Evolutionary conservation across 352 stramenopile species (phyloP).

Genomic region (Phytophthora fragariaefolia): DNA sequence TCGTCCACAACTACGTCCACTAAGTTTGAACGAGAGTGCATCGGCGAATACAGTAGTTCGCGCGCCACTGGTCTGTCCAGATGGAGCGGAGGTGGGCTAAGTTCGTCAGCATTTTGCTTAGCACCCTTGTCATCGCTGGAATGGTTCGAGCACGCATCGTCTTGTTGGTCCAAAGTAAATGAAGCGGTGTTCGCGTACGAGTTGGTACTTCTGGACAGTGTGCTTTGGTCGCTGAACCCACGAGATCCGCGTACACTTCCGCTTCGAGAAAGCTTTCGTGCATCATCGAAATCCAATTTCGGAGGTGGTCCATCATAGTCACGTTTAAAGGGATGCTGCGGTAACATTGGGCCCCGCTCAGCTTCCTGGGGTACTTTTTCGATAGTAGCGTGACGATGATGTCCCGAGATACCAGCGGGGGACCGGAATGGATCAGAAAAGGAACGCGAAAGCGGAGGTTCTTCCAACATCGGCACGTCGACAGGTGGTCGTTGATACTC

Average conservation of each 20-base stretch:
- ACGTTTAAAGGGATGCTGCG: slow-evolving; percentile 49
- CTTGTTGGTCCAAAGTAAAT: slow-evolving; percentile 36
- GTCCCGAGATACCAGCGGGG: slow-evolving; percentile 44
- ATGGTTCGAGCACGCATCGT: slow-evolving; percentile 30
- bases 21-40: slow-evolving; percentile 41
- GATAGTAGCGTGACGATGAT: slow-evolving; percentile 37
- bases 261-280: slow-evolving; percentile 32
- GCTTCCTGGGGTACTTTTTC: slow-evolving; percentile 36
- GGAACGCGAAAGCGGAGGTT: slow-evolving; percentile 54
- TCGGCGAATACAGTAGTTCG: slow-evolving; percentile 40
- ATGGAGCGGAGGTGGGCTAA: slow-evolving; percentile 18
- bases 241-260: slow-evolving; percentile 38
- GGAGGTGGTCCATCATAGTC: slow-evolving; percentile 36
- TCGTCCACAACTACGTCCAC: slow-evolving; percentile 40
- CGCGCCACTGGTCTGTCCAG: slow-evolving; percentile 28
- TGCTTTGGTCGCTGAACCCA: slow-evolving; percentile 42
- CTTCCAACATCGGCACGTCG: slow-evolving; percentile 33
- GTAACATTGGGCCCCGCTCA: slow-evolving; percentile 60
- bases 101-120: slow-evolving; percentile 18
- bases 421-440: slow-evolving; percentile 73
- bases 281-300: slow-evolving; percentile 29
- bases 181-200: slow-evolving; percentile 46
- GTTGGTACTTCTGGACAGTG: slow-evolving; percentile 45
- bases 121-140: slow-evolving; percentile 27
- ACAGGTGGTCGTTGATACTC: slow-evolving; percentile 16